These are phyloP conservation scores for Alliaria petiolata DNA, from an alignment of 345 rosid genomes.

Conservation along the genomic window DNA sequence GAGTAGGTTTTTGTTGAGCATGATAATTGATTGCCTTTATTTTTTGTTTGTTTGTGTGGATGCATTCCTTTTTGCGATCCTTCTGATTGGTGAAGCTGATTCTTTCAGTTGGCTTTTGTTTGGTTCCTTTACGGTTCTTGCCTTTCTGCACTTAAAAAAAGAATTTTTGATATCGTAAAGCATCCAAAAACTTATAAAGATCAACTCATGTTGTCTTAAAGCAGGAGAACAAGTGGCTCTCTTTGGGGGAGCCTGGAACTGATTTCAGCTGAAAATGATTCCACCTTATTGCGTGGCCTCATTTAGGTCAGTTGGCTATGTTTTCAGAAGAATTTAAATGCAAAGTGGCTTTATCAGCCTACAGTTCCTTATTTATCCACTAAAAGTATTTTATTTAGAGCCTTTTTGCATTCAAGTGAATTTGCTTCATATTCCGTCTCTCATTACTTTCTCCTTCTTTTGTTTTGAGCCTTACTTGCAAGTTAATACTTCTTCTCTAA, in stretches of 20 bases:
- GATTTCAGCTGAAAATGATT: slow-evolving; percentile 93
- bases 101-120: slow-evolving; percentile 37
- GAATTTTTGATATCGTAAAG: slow-evolving; percentile 48
- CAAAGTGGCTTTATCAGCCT: slow-evolving; percentile 63
- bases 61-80: neutral
- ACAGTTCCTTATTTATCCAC: slow-evolving; percentile 42
- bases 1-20: slow-evolving; percentile 2
- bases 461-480: slow-evolving; percentile 5
- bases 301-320: slow-evolving; percentile 98
- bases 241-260: slow-evolving; percentile 94
- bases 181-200: slow-evolving; percentile 32
- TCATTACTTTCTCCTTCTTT: slow-evolving; percentile 27
- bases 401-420: slow-evolving; percentile 29
- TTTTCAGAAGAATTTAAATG: slow-evolving; percentile 52
- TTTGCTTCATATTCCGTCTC: slow-evolving; percentile 25
- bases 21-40: slow-evolving; percentile 33
- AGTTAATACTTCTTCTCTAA: slow-evolving; percentile 25
- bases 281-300: slow-evolving; percentile 99
- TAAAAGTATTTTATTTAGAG: neutral
- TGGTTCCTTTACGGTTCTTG: slow-evolving; percentile 53
- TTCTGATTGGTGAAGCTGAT: slow-evolving; percentile 6
- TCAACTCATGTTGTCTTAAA: slow-evolving; percentile 95
- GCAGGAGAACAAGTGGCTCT: slow-evolving; percentile 99
- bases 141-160: slow-evolving; percentile 60
- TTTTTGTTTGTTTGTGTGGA: neutral